Evolutionary conservation across 2,329 filamentous ascomycete genomes (phyloP), one percentile per base, ranked within the genome.

Genomic region (Thelonectria rubi): DNA sequence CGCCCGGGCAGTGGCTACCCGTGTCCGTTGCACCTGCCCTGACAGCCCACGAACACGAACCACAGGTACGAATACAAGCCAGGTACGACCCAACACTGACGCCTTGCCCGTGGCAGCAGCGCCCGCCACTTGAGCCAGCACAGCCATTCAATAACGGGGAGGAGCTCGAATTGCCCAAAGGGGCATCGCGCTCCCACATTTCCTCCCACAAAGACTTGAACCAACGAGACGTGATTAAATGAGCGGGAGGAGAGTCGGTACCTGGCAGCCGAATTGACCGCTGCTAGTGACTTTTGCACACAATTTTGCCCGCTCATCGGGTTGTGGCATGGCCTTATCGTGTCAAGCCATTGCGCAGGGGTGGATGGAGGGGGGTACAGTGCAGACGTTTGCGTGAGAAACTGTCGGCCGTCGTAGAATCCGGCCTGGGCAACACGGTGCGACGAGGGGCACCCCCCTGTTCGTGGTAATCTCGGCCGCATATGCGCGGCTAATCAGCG

Each of bases 381-480:
- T 63, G 42, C n/a, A 43, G n/a, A 5, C 14, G 3, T 37, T 7
- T 15, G 20, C 14, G 1, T 2, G 9, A 4, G 10, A 40, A 14
- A 71, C 67, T 61, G 69, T 69, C 58, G 45, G 43, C 42, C 21
- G 17, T 12, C 26, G 15, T n/a, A 2, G 5, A 15, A 30, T 14
- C n/a, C 5, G 11, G 7, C 11, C 7, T 1, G 18, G 10, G 1
- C 5, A n/a, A 40, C 60, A 72, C 69, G 69, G 70, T 72, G 66
- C 43, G 32, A 47, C 37, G 30, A 42, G 17, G 6, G 8, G n/a
- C 17, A 17, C 10, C 39, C 58, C 68, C 64, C 58, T 70, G 69
- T 49, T 42, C 55, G 58, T 64, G 46, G 68, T 65, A 72, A 72
- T 72, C 68, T 72, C 70, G 69, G 69, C 56, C 64, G 68, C 69